Evolutionary conservation across 2,329 filamentous ascomycete species (phyloP).

Genomic region (Coniochaeta sp.): DNA sequence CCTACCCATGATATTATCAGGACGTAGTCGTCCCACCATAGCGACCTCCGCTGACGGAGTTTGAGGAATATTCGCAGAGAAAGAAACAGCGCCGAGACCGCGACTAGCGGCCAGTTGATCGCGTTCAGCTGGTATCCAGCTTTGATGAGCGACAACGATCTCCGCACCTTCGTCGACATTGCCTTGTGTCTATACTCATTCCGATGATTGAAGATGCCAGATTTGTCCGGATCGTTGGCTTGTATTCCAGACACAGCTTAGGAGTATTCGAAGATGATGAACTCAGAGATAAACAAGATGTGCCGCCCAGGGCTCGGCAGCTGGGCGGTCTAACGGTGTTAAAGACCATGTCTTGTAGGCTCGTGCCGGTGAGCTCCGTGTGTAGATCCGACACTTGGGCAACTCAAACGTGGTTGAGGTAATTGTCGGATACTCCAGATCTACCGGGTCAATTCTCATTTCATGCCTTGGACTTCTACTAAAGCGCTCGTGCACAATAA

Average conservation of each 20-base stretch:
- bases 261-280: no score
- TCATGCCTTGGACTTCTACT: background rate
- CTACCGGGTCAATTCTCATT: background rate
- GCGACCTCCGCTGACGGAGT: background rate
- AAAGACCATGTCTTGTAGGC: background rate
- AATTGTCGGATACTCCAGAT: background rate
- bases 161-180: background rate
- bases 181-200: background rate
- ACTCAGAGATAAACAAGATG: background rate
- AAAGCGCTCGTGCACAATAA: no score
- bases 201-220: background rate
- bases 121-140: background rate
- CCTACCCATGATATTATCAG: conserved; percentile 1
- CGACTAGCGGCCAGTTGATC: conserved; percentile 1
- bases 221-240: background rate
- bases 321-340: background rate
- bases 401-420: background rate
- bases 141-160: background rate
- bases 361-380: background rate
- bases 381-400: background rate
- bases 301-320: background rate
- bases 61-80: background rate
- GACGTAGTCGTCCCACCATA: conserved; percentile 4
- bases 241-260: no score
- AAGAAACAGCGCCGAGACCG: background rate